Conservation (phyloP, 2,329 filamentous ascomycete species). For the Fusarium oxysporum region DNA sequence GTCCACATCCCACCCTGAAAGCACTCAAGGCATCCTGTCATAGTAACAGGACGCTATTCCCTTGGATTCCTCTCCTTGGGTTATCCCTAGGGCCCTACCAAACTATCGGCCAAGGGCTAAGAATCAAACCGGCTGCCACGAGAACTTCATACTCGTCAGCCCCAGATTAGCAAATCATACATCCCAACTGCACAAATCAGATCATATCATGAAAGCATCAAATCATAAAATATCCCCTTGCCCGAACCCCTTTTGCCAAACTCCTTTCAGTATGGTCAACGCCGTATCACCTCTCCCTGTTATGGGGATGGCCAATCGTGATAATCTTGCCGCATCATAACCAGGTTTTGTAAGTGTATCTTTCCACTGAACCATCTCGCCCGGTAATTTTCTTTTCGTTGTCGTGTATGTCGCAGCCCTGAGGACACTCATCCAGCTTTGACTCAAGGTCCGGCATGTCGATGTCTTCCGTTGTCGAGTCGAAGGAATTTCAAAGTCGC, state of each 20-base stretch:
- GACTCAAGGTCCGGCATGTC: not conserved
- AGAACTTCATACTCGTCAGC: not conserved
- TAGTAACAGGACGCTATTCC: not conserved
- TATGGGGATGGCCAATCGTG: not conserved
- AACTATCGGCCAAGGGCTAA: not conserved
- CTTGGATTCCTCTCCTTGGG: no score
- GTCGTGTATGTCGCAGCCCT: not conserved
- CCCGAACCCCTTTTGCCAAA: not conserved
- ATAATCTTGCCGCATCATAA: not conserved
- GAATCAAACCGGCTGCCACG: not conserved
- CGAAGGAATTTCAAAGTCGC: slow-evolving; percentile 27
- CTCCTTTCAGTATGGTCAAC: not conserved
- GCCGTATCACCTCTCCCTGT: not conserved
- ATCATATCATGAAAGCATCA: slow-evolving; percentile 27
- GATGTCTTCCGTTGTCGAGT: not conserved
- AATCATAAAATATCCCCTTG: slow-evolving; percentile 21
- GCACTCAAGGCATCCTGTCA: no score
- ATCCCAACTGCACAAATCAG: not conserved
- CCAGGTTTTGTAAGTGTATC: not conserved
- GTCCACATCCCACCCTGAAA: no score
- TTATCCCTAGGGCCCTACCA: not conserved
- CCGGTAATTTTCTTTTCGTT: not conserved
- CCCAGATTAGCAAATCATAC: not conserved
- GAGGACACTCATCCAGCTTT: not conserved
- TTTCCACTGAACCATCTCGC: not conserved